Evolutionary conservation across 2,329 filamentous ascomycete species (phyloP).

Genomic region (Colletotrichum tabaci): DNA sequence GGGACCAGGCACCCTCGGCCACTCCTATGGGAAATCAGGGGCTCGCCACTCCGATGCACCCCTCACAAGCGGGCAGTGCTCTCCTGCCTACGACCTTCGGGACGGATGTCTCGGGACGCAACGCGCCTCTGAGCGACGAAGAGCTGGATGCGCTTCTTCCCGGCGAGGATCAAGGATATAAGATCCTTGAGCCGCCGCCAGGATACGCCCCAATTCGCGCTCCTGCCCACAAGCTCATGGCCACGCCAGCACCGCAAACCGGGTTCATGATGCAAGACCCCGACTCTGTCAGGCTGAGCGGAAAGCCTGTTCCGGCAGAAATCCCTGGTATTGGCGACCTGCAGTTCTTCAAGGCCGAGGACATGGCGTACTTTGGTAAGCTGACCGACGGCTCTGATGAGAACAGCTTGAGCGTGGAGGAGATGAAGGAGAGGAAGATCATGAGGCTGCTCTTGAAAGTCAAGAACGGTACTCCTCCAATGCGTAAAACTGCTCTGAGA

Average conservation of each 20-base stretch:
- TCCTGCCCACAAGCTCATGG: constrained; percentile 81
- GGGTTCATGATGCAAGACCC: constrained; percentile 99
- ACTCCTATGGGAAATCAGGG: constrained; percentile 82
- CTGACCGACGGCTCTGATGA: constrained; percentile 95
- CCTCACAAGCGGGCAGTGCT: constrained; percentile 70
- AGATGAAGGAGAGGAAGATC: constrained; percentile 98
- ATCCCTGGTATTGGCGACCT: constrained; percentile 96
- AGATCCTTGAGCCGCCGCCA: constrained; percentile 89
- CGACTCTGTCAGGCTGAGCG: constrained; percentile 84
- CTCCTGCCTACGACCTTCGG: constrained; percentile 78
- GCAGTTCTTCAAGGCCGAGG: constrained; percentile 98
- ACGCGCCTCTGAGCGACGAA: constrained; percentile 89
- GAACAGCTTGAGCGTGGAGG: constrained; percentile 91
- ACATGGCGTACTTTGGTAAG: constrained; percentile 99
- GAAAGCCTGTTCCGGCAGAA: constrained; percentile 93
- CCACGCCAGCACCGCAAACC: constrained; percentile 80
- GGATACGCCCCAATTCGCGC: constrained; percentile 90
- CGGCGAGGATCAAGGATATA: constrained; percentile 90
- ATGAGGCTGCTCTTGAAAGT: constrained; percentile 97
- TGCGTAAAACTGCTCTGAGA: constrained; percentile 97
- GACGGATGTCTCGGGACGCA: constrained; percentile 84
- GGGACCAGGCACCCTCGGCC: constrained; percentile 90
- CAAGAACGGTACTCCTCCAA: constrained; percentile 98
- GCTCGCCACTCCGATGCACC: constrained; percentile 84
- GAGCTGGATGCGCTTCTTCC: constrained; percentile 94